Base-by-base conservation (phyloP, 148 eudicot genomes). In the Rhododendron williamsianum region DNA sequence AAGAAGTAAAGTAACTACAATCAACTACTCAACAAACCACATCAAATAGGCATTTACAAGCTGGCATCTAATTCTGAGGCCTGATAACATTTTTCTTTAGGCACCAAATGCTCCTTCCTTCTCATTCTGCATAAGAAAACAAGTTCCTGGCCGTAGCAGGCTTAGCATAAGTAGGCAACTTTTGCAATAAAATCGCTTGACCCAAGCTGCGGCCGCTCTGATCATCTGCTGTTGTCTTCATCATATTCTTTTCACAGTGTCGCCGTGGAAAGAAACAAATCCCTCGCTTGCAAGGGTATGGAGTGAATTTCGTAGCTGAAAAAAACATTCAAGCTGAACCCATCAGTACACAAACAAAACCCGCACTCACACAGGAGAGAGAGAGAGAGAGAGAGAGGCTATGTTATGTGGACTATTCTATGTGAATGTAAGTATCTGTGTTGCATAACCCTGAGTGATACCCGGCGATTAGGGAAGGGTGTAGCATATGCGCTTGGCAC, bases 241-340 rank as follows among this genome's bases (percentile, higher is more conserved):
- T 91, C 88, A 96, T 86, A 96, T 84, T 89, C 98, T 95, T 85
- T 91, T 95, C 58, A 96, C 95, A 82, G 85, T 92, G 87, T 96
- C 99, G 5, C 99, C 95, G 49, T 96, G 98, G 85, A 95, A 89
- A 45, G 89, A 88, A 65, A 95, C 94, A 82, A 95, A 91, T 43
- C 99, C 98, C 89, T 96, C 99, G 12, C 89, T 90, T 67, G 95
- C 90, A 56, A 96, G 93, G 41, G 93, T 91, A 71, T 93, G 83
- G 80, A 96, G 90, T 80, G 99, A 95, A 89, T 92, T 93, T 81
- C 98, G 92, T 25, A 96, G 90, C 99, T 96, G 96, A 48, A 71
- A 88, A n/a, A 21, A 88, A 48, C 43, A 87, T 63, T 80, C 67
- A 67, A 25, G 58, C 19, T 51, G 80, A 86, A 86, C 4, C 4